phyloP scores from a whole-genome alignment of 306 rosid species.

The Acacia crassicarpa region DNA sequence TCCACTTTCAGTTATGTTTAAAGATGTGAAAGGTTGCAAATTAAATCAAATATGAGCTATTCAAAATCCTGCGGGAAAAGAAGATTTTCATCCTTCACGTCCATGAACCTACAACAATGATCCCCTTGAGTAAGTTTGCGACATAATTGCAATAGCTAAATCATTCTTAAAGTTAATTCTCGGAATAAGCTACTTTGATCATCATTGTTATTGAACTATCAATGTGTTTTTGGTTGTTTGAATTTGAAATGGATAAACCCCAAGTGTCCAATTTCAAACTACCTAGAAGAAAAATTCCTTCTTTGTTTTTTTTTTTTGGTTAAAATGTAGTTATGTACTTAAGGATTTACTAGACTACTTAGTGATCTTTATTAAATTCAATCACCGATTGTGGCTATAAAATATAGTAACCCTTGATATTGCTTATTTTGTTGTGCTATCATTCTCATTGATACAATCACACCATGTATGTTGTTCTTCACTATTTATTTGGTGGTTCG shows the following conservation, averaged over 20 bases:
- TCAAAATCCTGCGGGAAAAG: conserved; percentile 69
- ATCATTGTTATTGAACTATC: not conserved
- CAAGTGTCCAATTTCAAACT: not conserved
- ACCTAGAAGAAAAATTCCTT: not conserved
- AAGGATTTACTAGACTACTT: not conserved
- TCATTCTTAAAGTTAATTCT: not conserved
- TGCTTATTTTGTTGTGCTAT: conserved; percentile 16
- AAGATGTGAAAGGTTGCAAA: conserved; percentile 64
- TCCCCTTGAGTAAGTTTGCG: conserved; percentile 71
- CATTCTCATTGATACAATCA: not conserved
- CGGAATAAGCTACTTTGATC: not conserved
- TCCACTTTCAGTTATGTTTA: too few species aligned
- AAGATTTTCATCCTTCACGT: conserved; percentile 66
- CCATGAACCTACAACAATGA: conserved; percentile 63
- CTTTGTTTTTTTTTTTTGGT: too few species aligned
- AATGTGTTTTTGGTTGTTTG: not conserved
- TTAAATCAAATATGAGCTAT: conserved; percentile 60
- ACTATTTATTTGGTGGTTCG: not conserved
- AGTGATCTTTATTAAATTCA: not conserved
- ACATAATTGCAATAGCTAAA: not conserved
- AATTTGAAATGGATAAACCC: not conserved
- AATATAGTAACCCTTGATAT: not conserved
- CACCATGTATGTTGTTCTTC: conserved; percentile 1
- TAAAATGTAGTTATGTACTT: not conserved
- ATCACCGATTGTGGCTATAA: not conserved